A percentile compares a stretch with the other conserved stretches of the same genome.
phyloP scores from a whole-genome alignment of 345 rosid genomes.

The Syzygium grande region DNA sequence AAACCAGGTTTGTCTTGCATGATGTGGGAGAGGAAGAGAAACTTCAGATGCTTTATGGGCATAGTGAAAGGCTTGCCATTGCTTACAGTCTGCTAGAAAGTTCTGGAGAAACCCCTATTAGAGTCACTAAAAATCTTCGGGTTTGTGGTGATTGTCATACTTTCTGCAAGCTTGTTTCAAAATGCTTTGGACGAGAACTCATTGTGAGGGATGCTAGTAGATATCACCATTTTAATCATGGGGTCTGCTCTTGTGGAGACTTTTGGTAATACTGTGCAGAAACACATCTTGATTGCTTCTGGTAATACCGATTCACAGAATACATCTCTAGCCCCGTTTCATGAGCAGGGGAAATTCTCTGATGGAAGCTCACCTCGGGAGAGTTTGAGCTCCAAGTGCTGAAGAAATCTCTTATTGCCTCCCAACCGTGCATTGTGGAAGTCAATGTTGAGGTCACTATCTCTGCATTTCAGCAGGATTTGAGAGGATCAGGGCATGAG shows the following conservation, averaged over 20 bases:
- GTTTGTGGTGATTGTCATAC: constrained; percentile 79
- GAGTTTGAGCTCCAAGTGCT: background rate
- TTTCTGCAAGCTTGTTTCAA: constrained; percentile 72
- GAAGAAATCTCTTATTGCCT: background rate
- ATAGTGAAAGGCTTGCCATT: constrained; percentile 81
- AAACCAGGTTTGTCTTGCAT: constrained; percentile 60
- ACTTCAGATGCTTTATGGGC: constrained; percentile 58
- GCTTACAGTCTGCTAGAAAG: constrained; percentile 55
- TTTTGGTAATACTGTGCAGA: constrained; percentile 37
- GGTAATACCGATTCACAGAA: background rate
- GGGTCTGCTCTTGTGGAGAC: constrained; percentile 80
- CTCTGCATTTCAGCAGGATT: background rate
- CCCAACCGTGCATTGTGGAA: background rate
- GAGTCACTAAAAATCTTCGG: constrained; percentile 70
- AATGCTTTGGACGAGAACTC: constrained; percentile 37
- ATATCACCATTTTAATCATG: constrained; percentile 77
- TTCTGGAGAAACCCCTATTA: constrained; percentile 30
- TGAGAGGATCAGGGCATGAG: background rate
- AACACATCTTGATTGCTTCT: background rate
- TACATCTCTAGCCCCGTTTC: background rate
- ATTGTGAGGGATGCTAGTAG: constrained; percentile 80
- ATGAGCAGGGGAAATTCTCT: background rate
- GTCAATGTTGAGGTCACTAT: background rate
- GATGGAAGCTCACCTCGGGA: background rate
- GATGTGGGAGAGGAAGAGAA: constrained; percentile 60